Conservation (phyloP, 805 yeast genomes). For the Schwanniomyces pseudopolymorphus region DNA sequence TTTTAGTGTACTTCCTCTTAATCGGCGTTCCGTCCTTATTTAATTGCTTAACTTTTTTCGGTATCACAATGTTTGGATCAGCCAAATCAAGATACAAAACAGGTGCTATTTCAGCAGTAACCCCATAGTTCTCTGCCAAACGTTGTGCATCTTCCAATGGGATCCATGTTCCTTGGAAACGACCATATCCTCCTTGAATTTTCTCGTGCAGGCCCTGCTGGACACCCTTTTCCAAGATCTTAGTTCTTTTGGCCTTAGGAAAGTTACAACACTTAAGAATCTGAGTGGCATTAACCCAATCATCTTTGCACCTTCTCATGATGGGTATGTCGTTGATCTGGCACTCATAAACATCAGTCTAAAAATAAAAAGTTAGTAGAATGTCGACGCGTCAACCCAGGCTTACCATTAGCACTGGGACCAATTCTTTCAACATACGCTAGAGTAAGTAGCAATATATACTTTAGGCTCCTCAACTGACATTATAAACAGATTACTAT, state of each 20-base stretch:
- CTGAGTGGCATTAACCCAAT: conserved; percentile 98
- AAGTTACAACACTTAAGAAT: conserved; percentile 89
- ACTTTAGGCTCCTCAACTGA: conserved; percentile 36
- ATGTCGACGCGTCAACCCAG: conserved; percentile 3
- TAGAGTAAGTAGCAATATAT: conserved; percentile 46
- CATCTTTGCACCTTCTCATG: conserved; percentile 88
- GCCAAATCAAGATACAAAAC: conserved; percentile 37
- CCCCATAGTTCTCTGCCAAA: conserved; percentile 40
- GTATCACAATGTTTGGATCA: conserved; percentile 37
- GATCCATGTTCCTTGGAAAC: conserved; percentile 97
- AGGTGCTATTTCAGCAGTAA: conserved; percentile 40
- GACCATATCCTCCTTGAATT: conserved; percentile 96
- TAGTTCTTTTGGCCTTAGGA: conserved; percentile 91
- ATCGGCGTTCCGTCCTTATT: conserved; percentile 42
- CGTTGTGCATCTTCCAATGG: conserved; percentile 71
- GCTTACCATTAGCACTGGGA: neutral
- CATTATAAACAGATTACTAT: conserved; percentile 14
- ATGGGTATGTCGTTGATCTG: conserved; percentile 66
- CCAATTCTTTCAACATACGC: conserved; percentile 29
- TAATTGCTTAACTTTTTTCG: conserved; percentile 32
- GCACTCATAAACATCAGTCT: conserved; percentile 71
- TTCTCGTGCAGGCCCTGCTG: conserved; percentile 88
- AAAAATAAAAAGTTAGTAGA: conserved; percentile 8
- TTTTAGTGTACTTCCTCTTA: conserved; percentile 45
- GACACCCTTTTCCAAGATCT: conserved; percentile 90